A percentile compares a stretch with the other conserved stretches of the same genome.
phyloP scores from a whole-genome alignment of 1,139 yeast species.

The Debaryomycetaceae sp. region DNA sequence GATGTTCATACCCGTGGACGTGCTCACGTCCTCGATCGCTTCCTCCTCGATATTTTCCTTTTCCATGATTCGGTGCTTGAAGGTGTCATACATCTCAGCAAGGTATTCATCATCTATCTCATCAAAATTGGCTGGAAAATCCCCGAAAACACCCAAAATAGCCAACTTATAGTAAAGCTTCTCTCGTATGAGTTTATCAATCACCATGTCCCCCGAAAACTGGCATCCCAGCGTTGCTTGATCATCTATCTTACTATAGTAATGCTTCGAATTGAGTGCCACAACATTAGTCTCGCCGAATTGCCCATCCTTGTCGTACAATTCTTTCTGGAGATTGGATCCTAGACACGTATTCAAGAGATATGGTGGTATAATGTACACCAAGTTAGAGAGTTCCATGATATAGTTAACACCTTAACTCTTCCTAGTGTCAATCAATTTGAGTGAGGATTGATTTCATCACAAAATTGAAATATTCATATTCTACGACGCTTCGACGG shows the following conservation, averaged over 20 bases:
- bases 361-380: constrained; percentile 44
- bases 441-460: neutral
- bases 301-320: constrained; percentile 20
- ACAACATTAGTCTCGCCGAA: constrained; percentile 28
- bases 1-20: neutral
- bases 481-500: neutral
- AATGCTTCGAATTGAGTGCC: constrained; percentile 22
- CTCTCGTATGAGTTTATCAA: constrained; percentile 32
- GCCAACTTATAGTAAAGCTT: constrained; percentile 37
- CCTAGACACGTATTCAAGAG: constrained; percentile 39
- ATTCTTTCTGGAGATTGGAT: constrained; percentile 24
- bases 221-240: constrained; percentile 9
- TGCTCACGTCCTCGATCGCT: neutral
- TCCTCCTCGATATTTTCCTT: constrained; percentile 6
- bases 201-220: constrained; percentile 29
- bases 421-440: neutral
- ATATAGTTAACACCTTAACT: neutral
- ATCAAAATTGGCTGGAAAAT: constrained; percentile 26
- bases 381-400: constrained; percentile 11
- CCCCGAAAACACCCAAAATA: constrained; percentile 37
- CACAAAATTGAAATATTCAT: neutral
- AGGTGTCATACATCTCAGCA: constrained; percentile 30
- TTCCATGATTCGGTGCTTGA: constrained; percentile 26
- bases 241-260: constrained; percentile 13
- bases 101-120: constrained; percentile 26